Evolutionary conservation across 164 flowering plant genomes (phyloP), one percentile per base, ranked within the genome.

Genomic region (Chloranthus sessilifolius): DNA sequence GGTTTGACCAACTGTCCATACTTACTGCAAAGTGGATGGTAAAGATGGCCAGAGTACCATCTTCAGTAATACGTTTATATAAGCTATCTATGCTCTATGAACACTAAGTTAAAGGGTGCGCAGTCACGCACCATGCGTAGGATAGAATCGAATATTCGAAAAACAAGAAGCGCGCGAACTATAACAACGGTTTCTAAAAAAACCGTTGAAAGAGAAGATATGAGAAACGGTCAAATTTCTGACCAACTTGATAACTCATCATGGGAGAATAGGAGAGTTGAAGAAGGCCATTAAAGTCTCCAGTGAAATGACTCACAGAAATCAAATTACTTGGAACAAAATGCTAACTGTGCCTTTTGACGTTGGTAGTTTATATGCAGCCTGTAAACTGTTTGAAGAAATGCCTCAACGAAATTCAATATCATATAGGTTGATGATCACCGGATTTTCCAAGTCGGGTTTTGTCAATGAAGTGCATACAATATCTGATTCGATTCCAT

Each of bases 311-410:
- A 56, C 72, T 43, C 46, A 19, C 8, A 50, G 51, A 41, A 67
- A 62, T 31, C 67, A 57, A 44, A 51, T 58, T 31, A 40, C 67
- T 21, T 67, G 62, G 56, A 67, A 67, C 20, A 52, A 67, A 25
- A 62, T 67, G 63, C 30, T 67, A 1, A 42, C 60, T 0, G 53
- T 54, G 11, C 52, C 56, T n/a, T 14, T 67, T 0, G 25, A 58
- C 17, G 48, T 31, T 6, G 21, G 35, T 9, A 29, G 19, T 5
- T 49, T 67, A 33, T 39, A 61, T 3, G 36, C 49, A 20, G 63
- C 71, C 8, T 48, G 47, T 5, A 12, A 24, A 0, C 29, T 65
- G 58, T 65, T 65, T 15, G 43, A 6, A 11, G 29, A 44, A 34
- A 65, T 65, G 69, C 69, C 69, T 1, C 21, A 34, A 1, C 23